Base-by-base conservation (phyloP, 805 yeast genomes). In the Wickerhamiella occidentalis region DNA sequence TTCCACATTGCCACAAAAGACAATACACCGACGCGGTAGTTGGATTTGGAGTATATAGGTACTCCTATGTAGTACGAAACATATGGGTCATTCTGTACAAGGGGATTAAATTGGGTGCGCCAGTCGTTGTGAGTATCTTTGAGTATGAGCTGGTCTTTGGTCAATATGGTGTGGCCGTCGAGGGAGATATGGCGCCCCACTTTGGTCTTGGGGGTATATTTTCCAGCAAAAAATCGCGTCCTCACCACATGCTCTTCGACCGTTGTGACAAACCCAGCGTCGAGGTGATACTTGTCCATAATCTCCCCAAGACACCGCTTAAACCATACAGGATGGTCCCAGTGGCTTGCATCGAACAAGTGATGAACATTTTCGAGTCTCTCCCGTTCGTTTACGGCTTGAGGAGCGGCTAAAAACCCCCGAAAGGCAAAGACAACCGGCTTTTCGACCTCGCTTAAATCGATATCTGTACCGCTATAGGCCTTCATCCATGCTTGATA, bases 141-240 rank as follows among this genome's bases (percentile, higher is more conserved):
- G 6, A 83, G 55, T 3, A 77, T 66, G 48, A 83, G 74, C 52
- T 72, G 70, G 1, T 70, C 78, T 6, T 68, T 61, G 0, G 87
- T 79, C 30, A 83, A 63, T 1, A 83, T 70, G 0, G 86, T 70
- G 64, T 83, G 90, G 7, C 78, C 78, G 60, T 83, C 92, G 42
- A 83, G 62, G 6, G 86, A 78, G 1, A 78, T 64, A 18, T 62
- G 64, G 47, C 85, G 67, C 30, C 56, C 48, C 12, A 55, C 43
- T 12, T 26, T 18, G 0, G 38, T 15, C n/a, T 33, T 33, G 38
- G 38, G 38, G 19, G 38, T 15, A 17, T 33, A 33, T 3, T 5
- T n/a, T 7, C 38, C 38, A 4, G 9, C n/a, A n/a, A 6, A 33
- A 33, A 33, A 33, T 5, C 38, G 38, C 38, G 19, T 33, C 9